A percentile compares a stretch with the other conserved stretches of the same genome.
These are phyloP conservation scores for Quercus tomentella DNA, from an alignment of 331 rosid species.

Conservation along the genomic window DNA sequence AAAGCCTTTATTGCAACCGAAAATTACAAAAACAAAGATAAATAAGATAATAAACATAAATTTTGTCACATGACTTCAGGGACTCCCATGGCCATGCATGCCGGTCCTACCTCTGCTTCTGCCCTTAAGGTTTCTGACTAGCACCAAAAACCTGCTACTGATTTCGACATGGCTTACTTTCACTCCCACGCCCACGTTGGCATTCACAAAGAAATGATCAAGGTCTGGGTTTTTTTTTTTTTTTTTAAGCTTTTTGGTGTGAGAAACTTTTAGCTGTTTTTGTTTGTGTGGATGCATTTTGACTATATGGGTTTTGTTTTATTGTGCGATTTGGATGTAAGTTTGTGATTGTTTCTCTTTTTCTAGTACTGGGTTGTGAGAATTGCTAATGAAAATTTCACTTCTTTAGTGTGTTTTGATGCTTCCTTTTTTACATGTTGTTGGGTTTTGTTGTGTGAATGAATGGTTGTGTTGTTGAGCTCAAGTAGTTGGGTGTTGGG, in stretches of 20 bases:
- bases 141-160: conserved; percentile 63
- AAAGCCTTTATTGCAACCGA: no score
- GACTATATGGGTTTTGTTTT: background rate
- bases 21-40: no score
- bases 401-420: no score
- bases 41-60: no score
- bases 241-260: background rate
- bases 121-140: conserved; percentile 73
- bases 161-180: conserved; percentile 90
- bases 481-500: background rate
- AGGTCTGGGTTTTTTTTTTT: conserved; percentile 43
- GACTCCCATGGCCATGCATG: conserved; percentile 24
- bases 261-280: background rate
- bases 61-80: conserved; percentile 46
- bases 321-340: background rate
- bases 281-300: no score
- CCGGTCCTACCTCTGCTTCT: background rate
- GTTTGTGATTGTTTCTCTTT: background rate
- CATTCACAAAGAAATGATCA: conserved; percentile 95
- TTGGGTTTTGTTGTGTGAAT: background rate
- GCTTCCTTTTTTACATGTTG: background rate
- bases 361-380: background rate
- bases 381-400: no score
- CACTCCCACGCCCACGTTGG: conserved; percentile 95
- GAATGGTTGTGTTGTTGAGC: background rate